Conservation (phyloP, 306 rosid species). For the Phaseolus lunatus region DNA sequence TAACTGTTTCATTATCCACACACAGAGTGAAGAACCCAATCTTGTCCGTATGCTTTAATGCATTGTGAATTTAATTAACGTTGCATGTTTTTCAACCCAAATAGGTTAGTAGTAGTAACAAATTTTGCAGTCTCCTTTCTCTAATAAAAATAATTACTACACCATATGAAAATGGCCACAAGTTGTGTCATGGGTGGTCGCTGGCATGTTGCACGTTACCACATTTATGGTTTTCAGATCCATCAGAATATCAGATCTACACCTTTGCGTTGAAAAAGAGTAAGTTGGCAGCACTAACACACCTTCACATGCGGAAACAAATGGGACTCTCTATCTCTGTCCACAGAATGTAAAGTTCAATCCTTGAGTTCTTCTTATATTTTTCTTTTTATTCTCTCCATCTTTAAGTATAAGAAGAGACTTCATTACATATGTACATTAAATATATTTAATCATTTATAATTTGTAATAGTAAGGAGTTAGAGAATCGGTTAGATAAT, state of each 20-base stretch:
- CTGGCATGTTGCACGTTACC: constrained; percentile 35
- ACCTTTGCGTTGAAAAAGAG: constrained; percentile 29
- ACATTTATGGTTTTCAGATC: constrained; percentile 38
- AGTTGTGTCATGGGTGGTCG: constrained; percentile 19
- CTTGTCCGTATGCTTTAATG: neutral
- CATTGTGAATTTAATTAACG: constrained; percentile 4
- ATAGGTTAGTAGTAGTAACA: neutral
- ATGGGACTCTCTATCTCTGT: neutral
- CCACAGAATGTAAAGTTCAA: constrained; percentile 24
- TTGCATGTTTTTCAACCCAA: constrained; percentile 6
- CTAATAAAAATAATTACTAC: neutral
- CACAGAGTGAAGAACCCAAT: neutral
- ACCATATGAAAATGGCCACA: neutral
- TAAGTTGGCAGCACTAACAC: neutral
- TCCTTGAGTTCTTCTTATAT: neutral
- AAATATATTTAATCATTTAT: too few relatives aligned
- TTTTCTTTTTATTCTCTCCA: neutral
- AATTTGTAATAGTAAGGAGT: too few relatives aligned
- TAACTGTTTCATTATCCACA: neutral
- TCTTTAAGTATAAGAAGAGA: neutral
- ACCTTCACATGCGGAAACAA: neutral
- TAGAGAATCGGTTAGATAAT: too few relatives aligned
- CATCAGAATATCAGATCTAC: constrained; percentile 10
- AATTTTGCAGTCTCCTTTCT: neutral
- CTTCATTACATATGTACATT: too few relatives aligned